Base-by-base conservation (phyloP, 2,329 filamentous ascomycete genomes). In the Aaosphaeria arxii region DNA sequence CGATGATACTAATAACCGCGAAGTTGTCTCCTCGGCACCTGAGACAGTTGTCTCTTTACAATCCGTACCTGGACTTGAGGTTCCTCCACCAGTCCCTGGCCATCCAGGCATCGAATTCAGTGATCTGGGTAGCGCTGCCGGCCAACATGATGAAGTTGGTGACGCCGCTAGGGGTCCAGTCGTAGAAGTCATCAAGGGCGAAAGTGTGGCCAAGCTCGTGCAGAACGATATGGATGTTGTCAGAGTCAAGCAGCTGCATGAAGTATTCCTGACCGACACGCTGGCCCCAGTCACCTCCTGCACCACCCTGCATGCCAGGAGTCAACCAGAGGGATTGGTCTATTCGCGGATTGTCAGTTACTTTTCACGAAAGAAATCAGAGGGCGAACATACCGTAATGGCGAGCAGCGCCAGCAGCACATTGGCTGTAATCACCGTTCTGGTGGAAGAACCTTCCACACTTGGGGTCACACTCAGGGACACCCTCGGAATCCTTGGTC, bases 91-190 rank as follows among this genome's bases (percentile, higher is more conserved):
- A 77, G 56, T 77, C 73, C 1, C 74, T 59, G 42, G 72, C 57
- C 74, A 77, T 77, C 75, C 75, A 77, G 17, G 71, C 73, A 45
- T 77, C 75, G 43, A 78, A 78, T 39, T 78, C 74, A 2, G 75
- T 78, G 17, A 77, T 66, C 42, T 66, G 49, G 17, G 55, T 62
- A 1, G 75, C 62, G 41, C 69, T 71, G 4, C 75, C 75, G 42
- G 75, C 73, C 40, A 69, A 55, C 75, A 78, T 77, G 52, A 77
- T 66, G 59, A 77, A 77, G 56, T 64, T 72, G 6, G 58, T 56
- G 31, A 72, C 54, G 5, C 73, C 73, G 5, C 63, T 64, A 0
- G 75, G 74, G 17, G 67, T 73, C 74, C 73, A 77, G 58, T 76
- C 72, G 52, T 70, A 70, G 61, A 71, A 75, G 49, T 76, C 65